Conservation (phyloP, 106 monocot species). For the Apostasia ramifera region DNA sequence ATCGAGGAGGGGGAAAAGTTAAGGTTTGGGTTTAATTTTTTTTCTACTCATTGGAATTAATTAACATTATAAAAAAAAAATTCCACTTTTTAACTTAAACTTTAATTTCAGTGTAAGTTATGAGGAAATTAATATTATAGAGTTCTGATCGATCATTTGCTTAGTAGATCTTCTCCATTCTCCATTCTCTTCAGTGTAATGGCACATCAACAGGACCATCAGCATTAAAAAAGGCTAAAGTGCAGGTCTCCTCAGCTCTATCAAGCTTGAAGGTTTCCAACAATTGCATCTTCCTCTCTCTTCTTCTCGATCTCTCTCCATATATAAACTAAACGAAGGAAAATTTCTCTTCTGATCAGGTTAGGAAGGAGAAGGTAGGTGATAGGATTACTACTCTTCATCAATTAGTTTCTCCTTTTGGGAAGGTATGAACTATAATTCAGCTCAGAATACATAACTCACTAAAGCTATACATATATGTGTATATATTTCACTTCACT, state of each 20-base stretch:
- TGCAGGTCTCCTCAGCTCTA: slow-evolving; percentile 50
- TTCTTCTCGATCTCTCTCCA: not conserved
- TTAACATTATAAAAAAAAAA: not conserved
- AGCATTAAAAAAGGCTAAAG: slow-evolving; percentile 69
- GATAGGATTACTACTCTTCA: slow-evolving; percentile 87
- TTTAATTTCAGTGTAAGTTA: not conserved
- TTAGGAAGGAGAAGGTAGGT: slow-evolving; percentile 88
- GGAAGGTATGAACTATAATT: slow-evolving; percentile 51
- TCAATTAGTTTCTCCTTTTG: slow-evolving; percentile 91
- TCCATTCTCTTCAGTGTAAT: slow-evolving; percentile 48
- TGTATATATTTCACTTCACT: not conserved
- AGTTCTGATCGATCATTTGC: not conserved
- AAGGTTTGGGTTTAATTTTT: too few species aligned
- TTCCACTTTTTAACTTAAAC: not conserved
- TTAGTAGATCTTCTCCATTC: slow-evolving; percentile 5
- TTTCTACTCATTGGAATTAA: not conserved
- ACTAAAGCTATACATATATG: not conserved
- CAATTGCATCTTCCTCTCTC: slow-evolving; percentile 4
- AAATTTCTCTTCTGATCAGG: slow-evolving; percentile 29
- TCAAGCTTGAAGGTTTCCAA: slow-evolving; percentile 62
- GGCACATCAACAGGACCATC: slow-evolving; percentile 49
- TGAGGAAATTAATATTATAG: not conserved
- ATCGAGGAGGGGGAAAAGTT: too few species aligned
- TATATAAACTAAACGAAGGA: slow-evolving; percentile 3
- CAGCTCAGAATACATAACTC: not conserved